Base-by-base conservation (phyloP, 2,329 filamentous ascomycete genomes). In the Botrytis paeoniae region DNA sequence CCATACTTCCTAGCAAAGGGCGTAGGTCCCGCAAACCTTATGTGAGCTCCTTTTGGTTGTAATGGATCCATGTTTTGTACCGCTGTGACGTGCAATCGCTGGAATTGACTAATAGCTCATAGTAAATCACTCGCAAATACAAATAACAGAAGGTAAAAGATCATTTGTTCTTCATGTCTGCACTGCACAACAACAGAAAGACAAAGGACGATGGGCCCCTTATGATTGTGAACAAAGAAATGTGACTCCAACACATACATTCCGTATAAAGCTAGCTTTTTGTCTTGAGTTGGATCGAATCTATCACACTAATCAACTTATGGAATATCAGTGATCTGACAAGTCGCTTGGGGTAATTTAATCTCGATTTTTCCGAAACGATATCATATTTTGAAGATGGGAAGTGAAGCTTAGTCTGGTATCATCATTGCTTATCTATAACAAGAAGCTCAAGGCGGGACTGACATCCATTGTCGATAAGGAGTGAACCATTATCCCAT, bases 1-100 rank as follows among this genome's bases (percentile, higher is more conserved):
- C 45, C 64, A 41, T 68, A 68, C 48, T 68, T 68, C 32, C 20
- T 41, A 57, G 64, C 48, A 54, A 68, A 68, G 48, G 35, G 35
- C 20, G 64, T 57, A 68, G 25, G 64, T 18, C 64, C 64, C 41
- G 45, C 4, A 29, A 41, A 41, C 39, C 64, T 68, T 14, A 51
- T 2, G 39, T 41, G 64, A 20, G 48, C 16, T 41, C 32, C 51
- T 20, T 68, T 54, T 48, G 45, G 25, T 68, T 45, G 22, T 10
- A 32, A 51, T n/a, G 63, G 25, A 9, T 41, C 35, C 64, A 57
- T 68, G 1, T 16, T 57, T 68, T 35, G 48, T 29, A 16, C 16
- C 25, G 48, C n/a, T 68, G 35, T 14, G 18, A 54, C 35, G 18
- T 57, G n/a, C 20, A n/a, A 68, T 18, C 6, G 14, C 43, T 20